Conservation (phyloP, 805 yeast genomes). For the Kregervanrija fluxuum region DNA sequence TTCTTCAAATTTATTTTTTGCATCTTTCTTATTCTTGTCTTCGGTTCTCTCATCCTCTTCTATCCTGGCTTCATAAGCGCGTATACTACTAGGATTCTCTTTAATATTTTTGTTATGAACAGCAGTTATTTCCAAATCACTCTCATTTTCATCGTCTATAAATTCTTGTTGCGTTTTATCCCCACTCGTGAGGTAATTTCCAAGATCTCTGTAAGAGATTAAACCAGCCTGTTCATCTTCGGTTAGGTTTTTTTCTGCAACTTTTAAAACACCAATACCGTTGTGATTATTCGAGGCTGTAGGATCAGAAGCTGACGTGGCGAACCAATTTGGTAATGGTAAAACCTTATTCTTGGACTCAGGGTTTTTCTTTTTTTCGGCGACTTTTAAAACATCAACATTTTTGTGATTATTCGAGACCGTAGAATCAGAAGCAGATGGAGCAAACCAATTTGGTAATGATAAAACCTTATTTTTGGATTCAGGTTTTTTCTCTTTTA, state of each 20-base stretch:
- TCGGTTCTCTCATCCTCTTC: not conserved
- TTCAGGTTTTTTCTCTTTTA: conserved; percentile 12
- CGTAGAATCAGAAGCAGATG: conserved; percentile 6
- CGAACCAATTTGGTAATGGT: conserved; percentile 31
- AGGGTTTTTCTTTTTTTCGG: not conserved
- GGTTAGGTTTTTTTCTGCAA: conserved; percentile 9
- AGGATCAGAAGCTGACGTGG: conserved; percentile 12
- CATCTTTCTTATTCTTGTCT: conserved; percentile 12
- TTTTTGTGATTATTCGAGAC: conserved; percentile 4
- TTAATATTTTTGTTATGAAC: not conserved
- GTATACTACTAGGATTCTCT: not conserved
- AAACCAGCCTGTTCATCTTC: conserved; percentile 43
- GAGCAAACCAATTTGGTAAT: conserved; percentile 32
- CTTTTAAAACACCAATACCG: not conserved
- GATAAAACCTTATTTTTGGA: conserved; percentile 8
- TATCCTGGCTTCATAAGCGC: not conserved
- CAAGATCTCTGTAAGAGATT: conserved; percentile 44
- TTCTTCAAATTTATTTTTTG: not conserved
- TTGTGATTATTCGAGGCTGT: conserved; percentile 3
- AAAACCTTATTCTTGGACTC: conserved; percentile 5
- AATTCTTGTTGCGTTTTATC: conserved; percentile 14
- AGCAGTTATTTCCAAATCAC: not conserved
- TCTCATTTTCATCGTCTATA: not conserved
- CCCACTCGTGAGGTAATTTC: conserved; percentile 20
- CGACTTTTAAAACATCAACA: not conserved